These are phyloP conservation scores for Delphinella strobiligena DNA, from an alignment of 2,329 filamentous ascomycete species.

Conservation along the genomic window DNA sequence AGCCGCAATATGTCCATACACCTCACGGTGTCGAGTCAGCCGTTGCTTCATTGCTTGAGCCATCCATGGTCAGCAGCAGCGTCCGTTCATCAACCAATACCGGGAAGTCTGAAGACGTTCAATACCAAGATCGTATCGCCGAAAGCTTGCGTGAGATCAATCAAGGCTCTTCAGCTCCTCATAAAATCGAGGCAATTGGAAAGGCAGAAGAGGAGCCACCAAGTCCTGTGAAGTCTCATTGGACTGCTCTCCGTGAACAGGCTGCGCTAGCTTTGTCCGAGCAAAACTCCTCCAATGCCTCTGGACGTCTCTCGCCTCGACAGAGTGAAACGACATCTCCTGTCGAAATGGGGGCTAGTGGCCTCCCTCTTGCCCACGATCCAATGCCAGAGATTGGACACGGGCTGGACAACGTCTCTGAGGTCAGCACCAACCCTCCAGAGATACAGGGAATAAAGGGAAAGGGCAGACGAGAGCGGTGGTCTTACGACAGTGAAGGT, in stretches of 20 bases:
- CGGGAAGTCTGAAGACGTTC: background rate
- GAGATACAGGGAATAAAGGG: constrained; percentile 11
- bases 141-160: constrained; percentile 14
- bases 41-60: constrained; percentile 80
- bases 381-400: constrained; percentile 71
- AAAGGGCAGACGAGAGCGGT: background rate
- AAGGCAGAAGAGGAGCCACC: constrained; percentile 7
- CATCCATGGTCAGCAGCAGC: constrained; percentile 53
- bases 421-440: constrained; percentile 65
- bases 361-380: constrained; percentile 55
- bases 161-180: background rate
- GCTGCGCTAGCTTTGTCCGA: constrained; percentile 17
- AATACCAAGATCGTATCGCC: constrained; percentile 17
- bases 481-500: background rate
- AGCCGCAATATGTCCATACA: constrained; percentile 64
- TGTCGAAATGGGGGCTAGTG: constrained; percentile 54
- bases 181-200: background rate
- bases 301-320: background rate
- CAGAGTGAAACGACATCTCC: constrained; percentile 21
- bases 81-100: constrained; percentile 4
- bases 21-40: constrained; percentile 70
- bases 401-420: constrained; percentile 43
- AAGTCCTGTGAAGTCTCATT: constrained; percentile 18
- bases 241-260: constrained; percentile 28
- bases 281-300: background rate